Conservation (phyloP, 2,329 filamentous ascomycete genomes). For the Alternaria sp. region DNA sequence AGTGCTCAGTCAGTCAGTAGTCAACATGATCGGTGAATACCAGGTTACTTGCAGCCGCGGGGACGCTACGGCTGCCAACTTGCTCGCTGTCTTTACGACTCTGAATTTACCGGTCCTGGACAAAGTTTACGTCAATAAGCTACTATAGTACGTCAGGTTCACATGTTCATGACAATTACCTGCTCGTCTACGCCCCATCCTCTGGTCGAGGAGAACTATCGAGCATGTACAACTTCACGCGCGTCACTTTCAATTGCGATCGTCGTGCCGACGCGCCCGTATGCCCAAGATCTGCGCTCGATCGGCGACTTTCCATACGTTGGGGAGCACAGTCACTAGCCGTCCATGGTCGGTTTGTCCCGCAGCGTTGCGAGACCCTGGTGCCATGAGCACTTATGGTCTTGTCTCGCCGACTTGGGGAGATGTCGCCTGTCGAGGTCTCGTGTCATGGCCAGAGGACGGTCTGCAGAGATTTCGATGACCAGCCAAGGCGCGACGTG, state of each 20-base stretch:
- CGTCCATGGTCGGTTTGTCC: constrained; percentile 23
- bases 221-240: background rate
- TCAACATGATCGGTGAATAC: background rate
- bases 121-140: constrained; percentile 5
- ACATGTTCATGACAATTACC: background rate
- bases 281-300: constrained; percentile 31
- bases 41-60: background rate
- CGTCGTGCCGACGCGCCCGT: constrained; percentile 20
- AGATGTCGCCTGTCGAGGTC: background rate
- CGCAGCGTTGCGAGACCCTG: constrained; percentile 26
- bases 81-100: constrained; percentile 1
- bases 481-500: constrained; percentile 11
- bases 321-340: constrained; percentile 23
- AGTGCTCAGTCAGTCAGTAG: background rate
- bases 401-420: constrained; percentile 9
- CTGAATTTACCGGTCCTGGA: background rate
- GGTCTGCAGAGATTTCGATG: constrained; percentile 12
- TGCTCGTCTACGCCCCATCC: background rate
- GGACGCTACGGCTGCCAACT: background rate
- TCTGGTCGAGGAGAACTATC: constrained; percentile 1
- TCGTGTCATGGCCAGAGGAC: constrained; percentile 10
- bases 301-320: constrained; percentile 28
- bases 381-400: constrained; percentile 5
- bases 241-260: constrained; percentile 32
- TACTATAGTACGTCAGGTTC: background rate